phyloP scores from a whole-genome alignment of 1,284 basidiomycete genomes.

The Puccinia polysora region DNA sequence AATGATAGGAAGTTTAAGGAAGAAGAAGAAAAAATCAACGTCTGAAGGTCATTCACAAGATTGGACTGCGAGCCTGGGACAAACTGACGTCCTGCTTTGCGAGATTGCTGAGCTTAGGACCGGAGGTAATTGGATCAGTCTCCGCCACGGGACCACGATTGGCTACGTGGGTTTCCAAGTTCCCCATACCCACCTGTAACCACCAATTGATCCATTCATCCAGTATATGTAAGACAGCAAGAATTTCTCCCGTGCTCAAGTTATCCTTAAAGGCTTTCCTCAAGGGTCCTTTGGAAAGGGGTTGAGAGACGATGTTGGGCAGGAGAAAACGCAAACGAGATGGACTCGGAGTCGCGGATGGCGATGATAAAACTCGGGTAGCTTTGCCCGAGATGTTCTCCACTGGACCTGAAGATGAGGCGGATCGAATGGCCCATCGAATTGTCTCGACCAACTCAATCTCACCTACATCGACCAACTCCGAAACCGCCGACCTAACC shows the following conservation, averaged over 20 bases:
- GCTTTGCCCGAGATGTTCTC: no score
- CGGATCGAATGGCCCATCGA: slow-evolving; percentile 13
- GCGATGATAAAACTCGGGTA: background rate
- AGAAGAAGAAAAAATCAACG: no score
- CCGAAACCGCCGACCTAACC: slow-evolving; percentile 3
- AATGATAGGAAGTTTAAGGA: no score
- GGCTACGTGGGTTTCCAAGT: background rate
- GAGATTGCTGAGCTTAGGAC: no score
- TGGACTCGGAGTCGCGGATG: background rate
- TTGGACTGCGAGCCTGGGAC: no score
- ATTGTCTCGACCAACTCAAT: slow-evolving; percentile 5
- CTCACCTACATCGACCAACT: slow-evolving; percentile 22
- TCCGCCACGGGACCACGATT: background rate
- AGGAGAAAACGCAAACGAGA: background rate
- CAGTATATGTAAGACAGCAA: slow-evolving; percentile 5
- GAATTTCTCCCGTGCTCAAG: slow-evolving; percentile 13
- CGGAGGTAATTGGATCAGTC: background rate
- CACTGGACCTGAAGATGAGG: background rate
- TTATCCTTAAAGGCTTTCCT: slow-evolving; percentile 9
- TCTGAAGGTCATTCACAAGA: no score
- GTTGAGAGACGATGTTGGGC: slow-evolving; percentile 14
- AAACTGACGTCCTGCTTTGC: no score
- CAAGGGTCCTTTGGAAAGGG: slow-evolving; percentile 1
- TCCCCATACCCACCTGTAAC: slow-evolving; percentile 2
- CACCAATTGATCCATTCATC: slow-evolving; percentile 36